A percentile compares a stretch with the other conserved stretches of the same genome.
Evolutionary conservation across 768 basidiomycete genomes (phyloP).

Genomic region (Coprinopsis cinerea): DNA sequence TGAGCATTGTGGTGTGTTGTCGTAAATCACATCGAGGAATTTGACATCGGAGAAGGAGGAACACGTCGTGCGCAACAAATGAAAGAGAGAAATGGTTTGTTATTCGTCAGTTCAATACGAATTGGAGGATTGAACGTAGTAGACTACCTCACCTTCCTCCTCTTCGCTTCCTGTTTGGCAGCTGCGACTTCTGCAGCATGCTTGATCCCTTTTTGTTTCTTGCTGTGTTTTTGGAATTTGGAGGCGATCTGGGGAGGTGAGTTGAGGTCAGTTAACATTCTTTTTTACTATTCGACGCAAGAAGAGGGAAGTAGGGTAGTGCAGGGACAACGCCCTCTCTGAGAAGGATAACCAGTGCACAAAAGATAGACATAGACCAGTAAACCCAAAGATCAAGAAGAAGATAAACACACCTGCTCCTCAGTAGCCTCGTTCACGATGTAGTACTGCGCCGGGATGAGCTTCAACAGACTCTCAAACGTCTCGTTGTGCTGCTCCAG

Average conservation of each 20-base stretch:
- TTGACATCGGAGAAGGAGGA: too few species aligned
- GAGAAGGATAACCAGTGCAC: too few species aligned
- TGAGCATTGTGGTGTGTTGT: too few species aligned
- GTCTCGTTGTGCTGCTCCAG: constrained; percentile 81
- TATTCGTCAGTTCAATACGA: too few species aligned
- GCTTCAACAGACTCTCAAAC: constrained; percentile 75
- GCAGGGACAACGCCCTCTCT: too few species aligned
- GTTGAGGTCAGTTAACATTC: too few species aligned
- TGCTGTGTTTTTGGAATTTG: constrained; percentile 84
- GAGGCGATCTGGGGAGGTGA: constrained; percentile 36
- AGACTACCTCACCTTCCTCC: constrained; percentile 61
- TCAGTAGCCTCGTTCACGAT: constrained; percentile 56
- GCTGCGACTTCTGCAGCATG: constrained; percentile 86
- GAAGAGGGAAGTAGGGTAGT: too few species aligned
- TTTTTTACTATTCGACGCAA: too few species aligned
- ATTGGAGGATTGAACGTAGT: not conserved
- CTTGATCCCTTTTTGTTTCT: constrained; percentile 76
- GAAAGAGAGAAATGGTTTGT: too few species aligned
- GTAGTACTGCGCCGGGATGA: constrained; percentile 91
- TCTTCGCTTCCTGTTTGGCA: constrained; percentile 66
- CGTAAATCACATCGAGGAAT: too few species aligned
- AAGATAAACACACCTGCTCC: constrained; percentile 47
- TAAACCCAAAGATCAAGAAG: not conserved
- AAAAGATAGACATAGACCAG: not conserved
- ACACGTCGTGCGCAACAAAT: too few species aligned